These are phyloP conservation scores for Dimargaris cristalligena DNA, from an alignment of 192 early-diverging fungal species.

Conservation along the genomic window DNA sequence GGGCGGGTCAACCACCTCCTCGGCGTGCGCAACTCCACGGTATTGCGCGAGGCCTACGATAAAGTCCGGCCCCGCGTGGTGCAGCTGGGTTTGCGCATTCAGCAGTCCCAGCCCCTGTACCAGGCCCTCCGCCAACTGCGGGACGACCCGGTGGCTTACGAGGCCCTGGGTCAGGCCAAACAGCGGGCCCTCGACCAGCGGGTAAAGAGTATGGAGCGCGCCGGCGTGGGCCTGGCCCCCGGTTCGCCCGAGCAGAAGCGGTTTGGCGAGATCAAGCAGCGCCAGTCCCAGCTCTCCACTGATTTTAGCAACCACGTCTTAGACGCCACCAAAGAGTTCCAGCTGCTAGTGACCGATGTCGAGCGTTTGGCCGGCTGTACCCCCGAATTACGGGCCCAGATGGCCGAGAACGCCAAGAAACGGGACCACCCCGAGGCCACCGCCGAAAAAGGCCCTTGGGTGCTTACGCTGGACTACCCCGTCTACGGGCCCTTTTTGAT, in stretches of 20 bases:
- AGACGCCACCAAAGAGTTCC: conserved; percentile 38
- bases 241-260: conserved; percentile 24
- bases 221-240: conserved; percentile 28
- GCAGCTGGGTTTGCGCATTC: conserved; percentile 29
- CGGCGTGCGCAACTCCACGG: conserved; percentile 33
- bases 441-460: conserved; percentile 27
- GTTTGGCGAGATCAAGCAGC: conserved; percentile 32
- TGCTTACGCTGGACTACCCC: conserved; percentile 34
- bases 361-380: conserved; percentile 29
- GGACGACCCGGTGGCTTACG: conserved; percentile 16
- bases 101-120: conserved; percentile 35
- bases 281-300: conserved; percentile 28
- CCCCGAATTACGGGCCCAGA: conserved; percentile 19
- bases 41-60: conserved; percentile 29
- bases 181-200: conserved; percentile 32
- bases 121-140: conserved; percentile 29
- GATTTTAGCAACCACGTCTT: conserved; percentile 33
- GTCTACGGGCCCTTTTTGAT: conserved; percentile 36
- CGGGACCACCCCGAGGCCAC: conserved; percentile 17
- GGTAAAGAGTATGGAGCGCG: conserved; percentile 30
- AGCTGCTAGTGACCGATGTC: conserved; percentile 21
- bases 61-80: conserved; percentile 29
- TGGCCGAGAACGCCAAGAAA: conserved; percentile 25
- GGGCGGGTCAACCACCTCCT: conserved; percentile 33
- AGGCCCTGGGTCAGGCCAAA: conserved; percentile 23